These are phyloP conservation scores for Xylariales sp. DNA, from an alignment of 2,329 filamentous ascomycete species.

Conservation along the genomic window DNA sequence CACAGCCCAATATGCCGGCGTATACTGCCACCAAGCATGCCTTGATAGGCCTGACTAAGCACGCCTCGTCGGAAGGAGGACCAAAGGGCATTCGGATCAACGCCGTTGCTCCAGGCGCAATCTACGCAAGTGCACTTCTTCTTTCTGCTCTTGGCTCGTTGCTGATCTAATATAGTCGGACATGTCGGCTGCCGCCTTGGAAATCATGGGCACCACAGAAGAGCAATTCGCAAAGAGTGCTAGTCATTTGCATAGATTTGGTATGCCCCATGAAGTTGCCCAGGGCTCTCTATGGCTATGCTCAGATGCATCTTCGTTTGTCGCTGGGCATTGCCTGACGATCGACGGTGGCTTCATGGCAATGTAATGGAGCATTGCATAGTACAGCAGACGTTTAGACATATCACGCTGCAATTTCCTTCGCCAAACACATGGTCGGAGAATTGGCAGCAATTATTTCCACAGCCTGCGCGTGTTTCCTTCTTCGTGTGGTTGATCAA, in stretches of 20 bases:
- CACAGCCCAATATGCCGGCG: slow-evolving; percentile 31
- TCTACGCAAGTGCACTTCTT: slow-evolving; percentile 13
- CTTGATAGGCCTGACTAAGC: slow-evolving; percentile 37
- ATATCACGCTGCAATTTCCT: too few species aligned
- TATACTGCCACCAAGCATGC: slow-evolving; percentile 39
- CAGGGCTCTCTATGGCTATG: slow-evolving; percentile 29
- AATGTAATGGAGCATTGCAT: slow-evolving; percentile 7
- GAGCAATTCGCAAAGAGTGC: slow-evolving; percentile 15
- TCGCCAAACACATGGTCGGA: too few species aligned
- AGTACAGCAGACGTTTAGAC: not conserved
- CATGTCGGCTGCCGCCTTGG: slow-evolving; percentile 16
- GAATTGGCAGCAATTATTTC: too few species aligned
- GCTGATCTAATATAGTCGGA: slow-evolving; percentile 14
- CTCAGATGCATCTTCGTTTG: slow-evolving; percentile 25
- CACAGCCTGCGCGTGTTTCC: too few species aligned
- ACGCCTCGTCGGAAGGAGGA: slow-evolving; percentile 28
- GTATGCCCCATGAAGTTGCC: slow-evolving; percentile 24
- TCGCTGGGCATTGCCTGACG: slow-evolving; percentile 25
- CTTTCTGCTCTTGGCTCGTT: not conserved
- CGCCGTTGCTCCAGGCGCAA: slow-evolving; percentile 22
- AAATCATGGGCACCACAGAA: slow-evolving; percentile 16
- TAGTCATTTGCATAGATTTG: slow-evolving; percentile 16
- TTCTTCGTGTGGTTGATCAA: too few species aligned
- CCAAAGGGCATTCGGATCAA: slow-evolving; percentile 30
- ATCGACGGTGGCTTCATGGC: slow-evolving; percentile 24